Evolutionary conservation across 306 rosid genomes (phyloP).

Genomic region (Cucumis cinereus): DNA sequence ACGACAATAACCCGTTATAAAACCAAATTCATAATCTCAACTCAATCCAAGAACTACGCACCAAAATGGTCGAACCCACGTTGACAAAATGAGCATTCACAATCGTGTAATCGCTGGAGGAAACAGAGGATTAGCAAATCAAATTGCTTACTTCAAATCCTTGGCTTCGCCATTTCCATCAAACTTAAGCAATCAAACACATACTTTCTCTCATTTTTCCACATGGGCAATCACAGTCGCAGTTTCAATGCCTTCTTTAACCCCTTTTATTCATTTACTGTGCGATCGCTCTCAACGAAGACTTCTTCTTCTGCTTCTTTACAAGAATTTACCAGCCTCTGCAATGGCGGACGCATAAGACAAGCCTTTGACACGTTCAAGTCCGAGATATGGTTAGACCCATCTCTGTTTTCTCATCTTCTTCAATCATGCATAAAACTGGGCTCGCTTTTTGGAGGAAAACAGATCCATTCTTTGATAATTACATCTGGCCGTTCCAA

Average conservation of each 20-base stretch:
- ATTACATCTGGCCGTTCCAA: constrained; percentile 59
- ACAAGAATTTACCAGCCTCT: constrained; percentile 32
- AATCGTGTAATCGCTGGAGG: too few relatives aligned
- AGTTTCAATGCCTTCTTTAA: constrained; percentile 15
- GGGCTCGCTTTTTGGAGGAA: constrained; percentile 37
- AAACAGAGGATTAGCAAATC: too few relatives aligned
- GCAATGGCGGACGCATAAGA: constrained; percentile 41
- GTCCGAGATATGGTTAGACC: constrained; percentile 44
- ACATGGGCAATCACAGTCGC: constrained; percentile 35
- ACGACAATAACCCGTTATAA: too few relatives aligned
- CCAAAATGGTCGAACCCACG: too few relatives aligned
- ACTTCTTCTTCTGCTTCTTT: constrained; percentile 1
- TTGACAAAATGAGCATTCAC: too few relatives aligned
- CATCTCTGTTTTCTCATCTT: constrained; percentile 59
- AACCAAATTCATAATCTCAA: too few relatives aligned
- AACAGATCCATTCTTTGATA: constrained; percentile 63
- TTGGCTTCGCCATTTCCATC: not conserved
- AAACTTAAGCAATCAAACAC: too few relatives aligned
- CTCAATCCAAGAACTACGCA: too few relatives aligned
- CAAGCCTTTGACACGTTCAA: constrained; percentile 42
- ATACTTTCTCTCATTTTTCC: too few relatives aligned
- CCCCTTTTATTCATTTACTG: constrained; percentile 6
- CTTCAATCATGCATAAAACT: constrained; percentile 50
- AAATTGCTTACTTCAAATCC: not conserved
- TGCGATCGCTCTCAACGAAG: constrained; percentile 21